These are phyloP conservation scores for Lyophyllum decastes DNA, from an alignment of 768 basidiomycete genomes.

Conservation along the genomic window DNA sequence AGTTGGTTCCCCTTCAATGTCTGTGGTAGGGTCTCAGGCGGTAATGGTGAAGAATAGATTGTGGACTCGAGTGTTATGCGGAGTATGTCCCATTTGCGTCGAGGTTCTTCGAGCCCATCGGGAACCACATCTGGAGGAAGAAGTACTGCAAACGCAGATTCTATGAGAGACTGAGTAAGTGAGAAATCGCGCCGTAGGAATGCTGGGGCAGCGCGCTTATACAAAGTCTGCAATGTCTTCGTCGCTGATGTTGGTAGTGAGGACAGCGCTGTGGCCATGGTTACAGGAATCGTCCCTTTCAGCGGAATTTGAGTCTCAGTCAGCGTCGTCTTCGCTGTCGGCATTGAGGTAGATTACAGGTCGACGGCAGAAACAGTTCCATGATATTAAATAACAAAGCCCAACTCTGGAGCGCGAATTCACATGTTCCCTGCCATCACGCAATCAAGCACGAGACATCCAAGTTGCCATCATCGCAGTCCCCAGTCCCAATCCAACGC, in stretches of 20 bases:
- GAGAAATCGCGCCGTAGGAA: conserved; percentile 74
- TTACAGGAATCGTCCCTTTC: conserved; percentile 28
- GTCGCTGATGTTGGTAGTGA: conserved; percentile 29
- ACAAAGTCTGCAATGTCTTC: conserved; percentile 65
- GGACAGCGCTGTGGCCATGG: conserved; percentile 10
- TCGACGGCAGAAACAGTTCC: not conserved
- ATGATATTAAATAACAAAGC: not conserved
- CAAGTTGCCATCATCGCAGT: not conserved
- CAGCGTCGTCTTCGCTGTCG: conserved; percentile 50
- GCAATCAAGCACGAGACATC: not conserved
- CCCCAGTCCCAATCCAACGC: not conserved
- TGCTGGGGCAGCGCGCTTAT: conserved; percentile 75
- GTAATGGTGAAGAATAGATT: conserved; percentile 58
- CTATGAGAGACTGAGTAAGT: conserved; percentile 65
- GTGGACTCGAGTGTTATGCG: conserved; percentile 82
- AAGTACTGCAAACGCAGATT: conserved; percentile 69
- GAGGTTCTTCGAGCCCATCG: conserved; percentile 51
- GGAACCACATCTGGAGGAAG: conserved; percentile 33
- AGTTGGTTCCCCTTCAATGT: conserved; percentile 52
- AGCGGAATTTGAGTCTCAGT: conserved; percentile 34
- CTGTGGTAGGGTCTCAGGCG: conserved; percentile 47
- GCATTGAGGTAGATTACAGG: conserved; percentile 36
- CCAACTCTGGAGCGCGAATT: not conserved
- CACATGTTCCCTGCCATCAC: conserved; percentile 14
- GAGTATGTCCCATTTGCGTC: conserved; percentile 87